Base-by-base conservation (phyloP, 2,329 filamentous ascomycete species). In the Colletotrichum lupini region DNA sequence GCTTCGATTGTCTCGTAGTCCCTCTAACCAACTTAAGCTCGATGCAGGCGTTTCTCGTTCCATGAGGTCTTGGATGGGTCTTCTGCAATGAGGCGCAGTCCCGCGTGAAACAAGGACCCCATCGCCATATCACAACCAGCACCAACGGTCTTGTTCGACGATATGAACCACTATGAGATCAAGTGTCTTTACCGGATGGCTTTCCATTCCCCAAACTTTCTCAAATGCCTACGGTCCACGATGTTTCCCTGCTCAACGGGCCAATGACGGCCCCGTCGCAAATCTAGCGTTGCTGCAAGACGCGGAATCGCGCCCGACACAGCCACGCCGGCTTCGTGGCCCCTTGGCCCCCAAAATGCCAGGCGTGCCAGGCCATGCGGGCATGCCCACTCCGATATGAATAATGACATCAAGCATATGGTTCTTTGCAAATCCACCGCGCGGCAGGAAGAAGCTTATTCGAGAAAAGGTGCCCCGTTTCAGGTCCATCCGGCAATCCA, bases 381-480 rank as follows among this genome's bases (percentile, higher is more conserved):
- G 14, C 37, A 42, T 42, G 37, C 37, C 37, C 37, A 35, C 32
- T 35, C 37, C 55, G 22, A 62, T n/a, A 74, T 74, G 32, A 35
- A 35, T 35, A 35, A 35, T 35, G 72, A 63, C 68, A 74, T 67
- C 68, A 62, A 72, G 35, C 61, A 55, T 30, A 61, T 32, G 35
- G 49, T 30, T 53, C 30, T 30, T 37, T 57, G 60, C 35, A 61
- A 69, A 60, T 59, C 66, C 69, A 63, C 69, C 68, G 24, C 60
- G 60, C 70, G 70, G 70, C 70, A 70, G 55, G 70, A 73, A 73
- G 68, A 74, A 74, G 72, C 72, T 74, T 74, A 74, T 74, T 72
- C 68, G 72, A 74, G 46, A 56, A 49, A 73, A 53, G 57, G 58
- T 28, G 37, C 55, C 16, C 42, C 70, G 28, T 62, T 69, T 63